phyloP scores from a whole-genome alignment of 805 yeast genomes.

The Candida verbasci region DNA sequence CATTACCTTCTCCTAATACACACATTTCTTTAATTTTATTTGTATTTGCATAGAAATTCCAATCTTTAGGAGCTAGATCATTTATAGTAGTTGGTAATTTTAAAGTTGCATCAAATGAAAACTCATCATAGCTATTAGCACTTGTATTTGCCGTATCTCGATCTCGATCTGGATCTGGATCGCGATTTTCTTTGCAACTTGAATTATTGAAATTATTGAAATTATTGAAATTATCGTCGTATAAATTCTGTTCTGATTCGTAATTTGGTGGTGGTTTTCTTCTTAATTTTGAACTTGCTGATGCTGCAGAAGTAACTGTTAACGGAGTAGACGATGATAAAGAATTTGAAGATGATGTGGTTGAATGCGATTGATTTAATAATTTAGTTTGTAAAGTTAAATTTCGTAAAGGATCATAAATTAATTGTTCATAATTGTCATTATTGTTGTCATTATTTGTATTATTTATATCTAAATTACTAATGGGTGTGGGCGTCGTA shows the following conservation, averaged over 20 bases:
- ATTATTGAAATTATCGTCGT: conserved; percentile 15
- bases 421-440: background rate
- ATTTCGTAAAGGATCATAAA: conserved; percentile 1
- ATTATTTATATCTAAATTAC: background rate
- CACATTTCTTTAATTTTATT: conserved; percentile 65
- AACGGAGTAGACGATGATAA: conserved; percentile 7
- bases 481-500: conserved; percentile 9
- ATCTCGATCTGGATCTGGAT: too few species aligned
- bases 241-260: conserved; percentile 17
- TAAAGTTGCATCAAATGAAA: conserved; percentile 1
- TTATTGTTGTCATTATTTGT: conserved; percentile 8
- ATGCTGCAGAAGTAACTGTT: conserved; percentile 9
- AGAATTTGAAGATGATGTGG: conserved; percentile 4
- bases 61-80: conserved; percentile 61
- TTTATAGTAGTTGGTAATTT: conserved; percentile 24
- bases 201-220: background rate
- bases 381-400: background rate
- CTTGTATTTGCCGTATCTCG: too few species aligned
- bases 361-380: background rate
- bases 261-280: conserved; percentile 37
- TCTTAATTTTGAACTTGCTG: conserved; percentile 9
- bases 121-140: conserved; percentile 1
- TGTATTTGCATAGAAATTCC: conserved; percentile 59
- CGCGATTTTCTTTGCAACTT: too few species aligned
- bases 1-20: conserved; percentile 88